Evolutionary conservation across 1,284 basidiomycete genomes (phyloP), one percentile per base, ranked within the genome.

Genomic region (Xerocomus amazonicus): DNA sequence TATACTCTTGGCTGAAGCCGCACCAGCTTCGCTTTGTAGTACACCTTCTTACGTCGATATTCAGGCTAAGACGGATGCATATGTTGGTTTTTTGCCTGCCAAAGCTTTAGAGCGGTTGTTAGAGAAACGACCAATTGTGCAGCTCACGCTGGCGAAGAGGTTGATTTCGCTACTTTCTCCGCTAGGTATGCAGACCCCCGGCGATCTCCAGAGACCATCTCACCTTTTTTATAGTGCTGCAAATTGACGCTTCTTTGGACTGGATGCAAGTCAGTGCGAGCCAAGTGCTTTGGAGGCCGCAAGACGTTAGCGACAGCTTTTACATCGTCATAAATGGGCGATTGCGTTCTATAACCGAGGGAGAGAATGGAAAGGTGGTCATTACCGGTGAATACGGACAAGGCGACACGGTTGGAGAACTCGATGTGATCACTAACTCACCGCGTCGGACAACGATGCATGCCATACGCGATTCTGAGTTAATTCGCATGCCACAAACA

Each of bases 281-380:
- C 0, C 92, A 93, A 66, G 85, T 94, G 35, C 77, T 97, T 45
- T 98, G 94, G 84, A 81, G 95, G 26, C 89, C 96, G 38, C 85
- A 91, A 31, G 97, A 98, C 58, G 75, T 73, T 26, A 91, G 87
- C 63, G 92, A 97, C 61, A 95, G 93, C 62, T 97, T 99, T 70
- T 99, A 97, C 69, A 97, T 99, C 48, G 92, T 99, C 57, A 95
- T 99, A 70, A 98, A 98, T 62, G 96, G 96, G 35, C 93, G 96
- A 56, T 72, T 99, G 16, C 84, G 96, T 53, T 89, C 93, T 1
- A 85, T 89, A 53, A 78, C 79, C 10, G 87, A 90, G 60, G 76
- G 75, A 19, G 81, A 87, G 17, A 77, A 78, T 28, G 85, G 84
- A 6, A 84, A 80, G 29, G 84, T 97, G 34, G 83, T 83, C 26